These are phyloP conservation scores for Panicum miliaceum DNA, from an alignment of 176 grass and related monocot species.

Conservation along the genomic window DNA sequence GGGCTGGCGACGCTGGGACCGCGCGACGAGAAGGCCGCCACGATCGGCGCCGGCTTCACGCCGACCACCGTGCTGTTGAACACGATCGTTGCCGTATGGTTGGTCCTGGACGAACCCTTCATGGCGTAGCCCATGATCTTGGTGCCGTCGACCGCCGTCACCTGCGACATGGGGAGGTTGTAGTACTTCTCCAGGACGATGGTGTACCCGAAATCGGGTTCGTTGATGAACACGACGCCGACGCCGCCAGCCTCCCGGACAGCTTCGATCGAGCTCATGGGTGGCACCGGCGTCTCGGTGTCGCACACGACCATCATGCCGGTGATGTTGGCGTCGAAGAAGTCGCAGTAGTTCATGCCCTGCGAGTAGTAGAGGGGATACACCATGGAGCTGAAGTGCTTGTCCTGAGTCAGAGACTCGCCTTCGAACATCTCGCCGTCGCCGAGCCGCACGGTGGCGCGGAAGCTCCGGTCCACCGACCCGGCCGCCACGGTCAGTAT, in stretches of 20 bases:
- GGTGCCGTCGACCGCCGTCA: conserved; percentile 34
- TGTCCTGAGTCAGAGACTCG: conserved; percentile 57
- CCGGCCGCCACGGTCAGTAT: conserved; percentile 60
- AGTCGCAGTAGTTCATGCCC: conserved; percentile 47
- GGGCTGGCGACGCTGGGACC: conserved; percentile 46
- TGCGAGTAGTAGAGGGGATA: conserved; percentile 51
- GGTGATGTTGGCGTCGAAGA: conserved; percentile 48
- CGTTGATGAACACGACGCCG: conserved; percentile 52
- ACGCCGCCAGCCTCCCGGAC: conserved; percentile 39
- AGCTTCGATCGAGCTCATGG: conserved; percentile 33
- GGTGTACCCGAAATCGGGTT: conserved; percentile 46
- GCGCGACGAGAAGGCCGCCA: conserved; percentile 62
- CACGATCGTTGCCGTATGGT: conserved; percentile 45
- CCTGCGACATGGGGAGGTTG: conserved; percentile 43
- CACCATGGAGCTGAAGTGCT: conserved; percentile 40
- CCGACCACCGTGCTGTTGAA: conserved; percentile 54
- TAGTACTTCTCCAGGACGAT: conserved; percentile 42
- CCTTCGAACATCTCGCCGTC: conserved; percentile 46
- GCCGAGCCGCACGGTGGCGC: conserved; percentile 55
- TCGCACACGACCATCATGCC: conserved; percentile 53
- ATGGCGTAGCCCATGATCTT: conserved; percentile 46
- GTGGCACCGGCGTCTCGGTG: conserved; percentile 49
- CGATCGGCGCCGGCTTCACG: conserved; percentile 50
- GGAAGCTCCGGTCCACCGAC: conserved; percentile 54
- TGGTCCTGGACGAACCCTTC: background rate